Evolutionary conservation across 768 basidiomycete species (phyloP).

Genomic region (Termitomyces sp.): DNA sequence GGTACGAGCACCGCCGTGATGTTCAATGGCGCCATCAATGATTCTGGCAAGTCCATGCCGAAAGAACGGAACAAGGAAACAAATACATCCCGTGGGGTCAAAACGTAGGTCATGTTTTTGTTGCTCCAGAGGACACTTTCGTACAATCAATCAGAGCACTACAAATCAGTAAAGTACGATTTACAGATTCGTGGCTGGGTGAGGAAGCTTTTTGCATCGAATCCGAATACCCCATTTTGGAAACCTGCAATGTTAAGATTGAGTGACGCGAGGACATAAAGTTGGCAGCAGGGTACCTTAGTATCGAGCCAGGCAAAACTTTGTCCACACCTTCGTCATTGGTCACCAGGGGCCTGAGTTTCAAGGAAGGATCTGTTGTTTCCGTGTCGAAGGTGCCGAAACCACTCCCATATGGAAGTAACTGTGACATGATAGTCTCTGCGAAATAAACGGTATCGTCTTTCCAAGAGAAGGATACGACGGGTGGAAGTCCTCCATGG

Average conservation of each 20-base stretch:
- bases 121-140: constrained; percentile 18
- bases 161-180: constrained; percentile 2
- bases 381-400: constrained; percentile 30
- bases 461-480: constrained; percentile 26
- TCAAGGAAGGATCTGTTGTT: constrained; percentile 16
- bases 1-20: constrained; percentile 12
- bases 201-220: constrained; percentile 28
- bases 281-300: constrained; percentile 17
- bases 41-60: constrained; percentile 23
- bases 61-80: constrained; percentile 27
- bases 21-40: constrained; percentile 16
- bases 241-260: constrained; percentile 18
- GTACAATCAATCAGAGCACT: not conserved
- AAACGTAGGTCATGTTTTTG: constrained; percentile 27
- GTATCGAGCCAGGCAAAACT: constrained; percentile 22
- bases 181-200: constrained; percentile 25
- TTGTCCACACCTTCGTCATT: constrained; percentile 1
- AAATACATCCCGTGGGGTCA: constrained; percentile 28
- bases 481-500: constrained; percentile 28
- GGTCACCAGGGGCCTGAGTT: constrained; percentile 1
- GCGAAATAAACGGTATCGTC: constrained; percentile 33
- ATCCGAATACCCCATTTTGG: constrained; percentile 37
- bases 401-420: constrained; percentile 29
- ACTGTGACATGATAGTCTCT: constrained; percentile 28
- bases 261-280: not conserved